Conservation (phyloP, 2,329 filamentous ascomycete species). For the Daldinia sp. region DNA sequence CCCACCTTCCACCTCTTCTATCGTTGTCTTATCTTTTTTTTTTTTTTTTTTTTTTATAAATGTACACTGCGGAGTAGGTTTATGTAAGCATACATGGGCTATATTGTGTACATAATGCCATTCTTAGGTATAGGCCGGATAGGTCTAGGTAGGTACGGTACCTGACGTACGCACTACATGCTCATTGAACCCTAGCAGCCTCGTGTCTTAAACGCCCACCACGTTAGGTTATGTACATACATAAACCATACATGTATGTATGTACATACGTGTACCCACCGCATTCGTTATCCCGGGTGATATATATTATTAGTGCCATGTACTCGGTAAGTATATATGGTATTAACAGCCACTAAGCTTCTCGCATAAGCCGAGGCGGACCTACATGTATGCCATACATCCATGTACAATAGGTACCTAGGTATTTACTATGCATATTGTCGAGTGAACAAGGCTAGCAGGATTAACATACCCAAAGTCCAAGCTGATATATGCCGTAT, state of each 20-base stretch:
- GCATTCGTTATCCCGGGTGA: slow-evolving; percentile 29
- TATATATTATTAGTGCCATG: slow-evolving; percentile 16
- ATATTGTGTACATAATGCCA: neutral
- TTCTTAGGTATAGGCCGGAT: too few species aligned
- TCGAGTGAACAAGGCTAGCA: neutral
- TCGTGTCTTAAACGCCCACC: slow-evolving; percentile 9
- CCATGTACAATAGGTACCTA: neutral
- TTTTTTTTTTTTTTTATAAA: too few species aligned
- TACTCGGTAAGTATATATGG: slow-evolving; percentile 13
- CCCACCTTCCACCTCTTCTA: neutral
- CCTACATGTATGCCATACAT: neutral
- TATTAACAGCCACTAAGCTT: slow-evolving; percentile 7
- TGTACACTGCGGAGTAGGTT: neutral
- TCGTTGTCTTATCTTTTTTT: neutral
- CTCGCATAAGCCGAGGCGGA: neutral
- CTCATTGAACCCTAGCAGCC: neutral
- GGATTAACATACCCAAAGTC: too few species aligned
- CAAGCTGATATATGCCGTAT: too few species aligned
- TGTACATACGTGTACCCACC: slow-evolving; percentile 34
- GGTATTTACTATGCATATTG: neutral
- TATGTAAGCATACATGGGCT: neutral
- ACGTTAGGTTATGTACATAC: slow-evolving; percentile 1
- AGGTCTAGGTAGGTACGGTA: neutral
- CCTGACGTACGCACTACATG: slow-evolving; percentile 2
- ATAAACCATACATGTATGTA: neutral